Percentiles rank a stretch among this genome's conserved stretches.
These are phyloP conservation scores for Dacryopinax primogenitus DNA, from an alignment of 768 basidiomycete species.

Conservation along the genomic window DNA sequence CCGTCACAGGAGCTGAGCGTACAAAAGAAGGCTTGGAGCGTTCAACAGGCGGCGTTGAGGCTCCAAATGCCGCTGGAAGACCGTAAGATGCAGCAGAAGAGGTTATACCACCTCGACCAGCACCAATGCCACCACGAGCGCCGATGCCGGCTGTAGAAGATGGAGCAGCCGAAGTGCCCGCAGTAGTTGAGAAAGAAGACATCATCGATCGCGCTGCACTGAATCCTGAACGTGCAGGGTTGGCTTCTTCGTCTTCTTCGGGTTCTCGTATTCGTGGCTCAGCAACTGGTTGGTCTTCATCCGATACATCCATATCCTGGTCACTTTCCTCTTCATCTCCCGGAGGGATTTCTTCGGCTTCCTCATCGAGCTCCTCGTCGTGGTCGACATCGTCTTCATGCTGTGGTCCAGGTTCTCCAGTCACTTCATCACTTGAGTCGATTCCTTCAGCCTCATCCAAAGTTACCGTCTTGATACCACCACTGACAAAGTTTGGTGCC, in stretches of 20 bases:
- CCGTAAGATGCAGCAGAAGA: conserved; percentile 29
- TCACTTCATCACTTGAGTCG: conserved; percentile 10
- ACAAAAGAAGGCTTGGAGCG: conserved; percentile 40
- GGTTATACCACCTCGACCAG: conserved; percentile 2
- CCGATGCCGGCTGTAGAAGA: conserved; percentile 12
- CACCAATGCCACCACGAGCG: conserved; percentile 1
- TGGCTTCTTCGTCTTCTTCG: conserved; percentile 36
- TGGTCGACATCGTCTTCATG: conserved; percentile 30
- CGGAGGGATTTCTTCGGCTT: conserved; percentile 27
- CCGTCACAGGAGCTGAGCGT: conserved; percentile 38
- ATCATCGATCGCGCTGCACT: conserved; percentile 19
- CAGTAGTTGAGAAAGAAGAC: not conserved
- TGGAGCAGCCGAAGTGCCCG: not conserved
- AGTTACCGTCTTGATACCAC: conserved; percentile 19
- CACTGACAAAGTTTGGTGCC: conserved; percentile 60
- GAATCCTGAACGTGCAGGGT: conserved; percentile 28
- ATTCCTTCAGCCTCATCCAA: conserved; percentile 20
- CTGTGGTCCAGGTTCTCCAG: conserved; percentile 18
- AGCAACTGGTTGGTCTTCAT: conserved; percentile 28
- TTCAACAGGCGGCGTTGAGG: conserved; percentile 22
- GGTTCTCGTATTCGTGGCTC: conserved; percentile 45
- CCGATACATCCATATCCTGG: conserved; percentile 24
- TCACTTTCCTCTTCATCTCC: conserved; percentile 17
- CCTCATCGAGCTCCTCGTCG: too few species aligned
- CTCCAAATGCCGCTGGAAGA: conserved; percentile 31